These are phyloP conservation scores for Vanrija sp. DNA, from an alignment of 1,284 basidiomycete species.

Conservation along the genomic window DNA sequence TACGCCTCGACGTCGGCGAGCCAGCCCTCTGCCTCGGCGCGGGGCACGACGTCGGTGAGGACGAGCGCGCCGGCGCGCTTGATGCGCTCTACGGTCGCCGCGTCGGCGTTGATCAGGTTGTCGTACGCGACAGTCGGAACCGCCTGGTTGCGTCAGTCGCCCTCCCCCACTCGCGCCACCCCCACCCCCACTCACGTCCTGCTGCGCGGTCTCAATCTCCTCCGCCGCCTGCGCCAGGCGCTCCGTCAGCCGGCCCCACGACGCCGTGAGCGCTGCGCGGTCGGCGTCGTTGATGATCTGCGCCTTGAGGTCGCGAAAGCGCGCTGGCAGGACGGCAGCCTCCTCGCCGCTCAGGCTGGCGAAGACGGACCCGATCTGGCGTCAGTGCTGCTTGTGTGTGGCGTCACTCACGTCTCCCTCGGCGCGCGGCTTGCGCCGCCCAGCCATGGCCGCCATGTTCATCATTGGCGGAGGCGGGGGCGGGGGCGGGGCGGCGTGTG, in stretches of 20 bases:
- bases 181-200: slow-evolving; percentile 23
- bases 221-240: slow-evolving; percentile 54
- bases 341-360: slow-evolving; percentile 55
- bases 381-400: background rate
- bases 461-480: background rate
- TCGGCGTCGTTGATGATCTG: slow-evolving; percentile 41
- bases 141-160: slow-evolving; percentile 48
- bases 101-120: slow-evolving; percentile 54
- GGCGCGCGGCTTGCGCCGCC: slow-evolving; percentile 12
- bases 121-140: slow-evolving; percentile 57
- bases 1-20: slow-evolving; percentile 60
- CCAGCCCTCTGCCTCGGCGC: slow-evolving; percentile 60
- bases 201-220: slow-evolving; percentile 54
- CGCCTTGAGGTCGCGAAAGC: slow-evolving; percentile 62
- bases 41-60: slow-evolving; percentile 59
- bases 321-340: slow-evolving; percentile 53
- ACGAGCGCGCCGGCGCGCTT: slow-evolving; percentile 61
- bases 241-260: slow-evolving; percentile 58
- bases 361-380: slow-evolving; percentile 58
- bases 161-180: background rate
- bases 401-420: slow-evolving; percentile 16
- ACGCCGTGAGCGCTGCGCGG: slow-evolving; percentile 55
- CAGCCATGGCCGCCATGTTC: background rate
- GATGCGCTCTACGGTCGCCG: slow-evolving; percentile 52
- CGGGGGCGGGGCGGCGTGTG: background rate